A percentile compares a stretch with the other conserved stretches of the same genome.
phyloP scores from a whole-genome alignment of 2,329 filamentous ascomycete species.

The Aspergillus sp. region DNA sequence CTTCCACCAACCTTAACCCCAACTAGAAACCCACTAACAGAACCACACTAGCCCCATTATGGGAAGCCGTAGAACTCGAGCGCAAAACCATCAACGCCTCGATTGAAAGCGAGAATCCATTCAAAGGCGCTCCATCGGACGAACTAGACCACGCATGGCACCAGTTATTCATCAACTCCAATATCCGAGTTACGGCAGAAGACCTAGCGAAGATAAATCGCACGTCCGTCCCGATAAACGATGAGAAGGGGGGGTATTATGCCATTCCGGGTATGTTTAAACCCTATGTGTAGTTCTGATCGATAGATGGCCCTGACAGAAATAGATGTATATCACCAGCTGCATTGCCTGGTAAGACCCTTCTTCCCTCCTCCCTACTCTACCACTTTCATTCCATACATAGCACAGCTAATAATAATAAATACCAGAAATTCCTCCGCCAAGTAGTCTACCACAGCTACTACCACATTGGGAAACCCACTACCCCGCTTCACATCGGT shows the following conservation, averaged over 20 bases:
- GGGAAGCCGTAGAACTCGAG: background rate
- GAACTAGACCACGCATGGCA: background rate
- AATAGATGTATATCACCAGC: constrained; percentile 1
- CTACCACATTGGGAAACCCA: background rate
- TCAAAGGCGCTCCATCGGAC: background rate
- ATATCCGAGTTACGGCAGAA: background rate
- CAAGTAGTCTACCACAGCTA: constrained; percentile 1
- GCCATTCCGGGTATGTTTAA: background rate
- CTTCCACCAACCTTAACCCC: background rate
- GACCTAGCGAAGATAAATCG: background rate
- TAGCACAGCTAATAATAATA: background rate
- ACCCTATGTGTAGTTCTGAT: no score
- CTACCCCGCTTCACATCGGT: background rate
- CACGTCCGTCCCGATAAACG: background rate
- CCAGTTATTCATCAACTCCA: background rate
- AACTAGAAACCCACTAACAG: background rate
- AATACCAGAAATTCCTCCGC: background rate
- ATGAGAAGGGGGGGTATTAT: background rate
- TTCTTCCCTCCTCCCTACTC: no score
- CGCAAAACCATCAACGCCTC: constrained; percentile 1
- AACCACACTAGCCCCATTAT: background rate
- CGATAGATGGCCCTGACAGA: no score
- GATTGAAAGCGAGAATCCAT: background rate
- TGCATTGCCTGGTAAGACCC: background rate
- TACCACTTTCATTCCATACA: no score